These are phyloP conservation scores for Planoprotostelium fungivorum DNA, from an alignment of 78 protist genomes.

Conservation along the genomic window DNA sequence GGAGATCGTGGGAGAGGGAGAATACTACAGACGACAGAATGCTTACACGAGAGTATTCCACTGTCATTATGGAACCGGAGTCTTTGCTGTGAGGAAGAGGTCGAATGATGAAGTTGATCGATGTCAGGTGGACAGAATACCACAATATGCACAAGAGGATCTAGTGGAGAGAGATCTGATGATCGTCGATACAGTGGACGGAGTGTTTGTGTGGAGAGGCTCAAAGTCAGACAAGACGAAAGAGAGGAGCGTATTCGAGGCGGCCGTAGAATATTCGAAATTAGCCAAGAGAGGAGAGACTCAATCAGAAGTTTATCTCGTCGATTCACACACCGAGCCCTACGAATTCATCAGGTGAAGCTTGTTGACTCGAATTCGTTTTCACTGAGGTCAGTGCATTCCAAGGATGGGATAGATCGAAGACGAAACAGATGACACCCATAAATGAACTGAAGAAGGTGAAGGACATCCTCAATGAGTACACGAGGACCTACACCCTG, in stretches of 20 bases:
- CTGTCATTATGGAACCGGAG: slow-evolving; percentile 1
- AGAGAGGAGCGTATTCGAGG: slow-evolving; percentile 1
- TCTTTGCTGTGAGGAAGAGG: background rate
- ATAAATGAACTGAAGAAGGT: background rate
- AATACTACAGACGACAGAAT: background rate
- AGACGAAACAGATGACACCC: background rate
- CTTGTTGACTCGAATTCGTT: background rate
- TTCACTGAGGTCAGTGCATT: background rate
- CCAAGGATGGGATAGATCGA: background rate
- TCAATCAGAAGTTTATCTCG: background rate
- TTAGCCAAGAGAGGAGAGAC: background rate
- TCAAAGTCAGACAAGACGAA: slow-evolving; percentile 2
- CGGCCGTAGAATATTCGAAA: slow-evolving; percentile 6
- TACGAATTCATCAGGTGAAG: background rate
- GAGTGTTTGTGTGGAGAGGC: slow-evolving; percentile 6
- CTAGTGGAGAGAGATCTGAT: background rate
- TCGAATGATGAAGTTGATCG: background rate
- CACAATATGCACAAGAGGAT: background rate
- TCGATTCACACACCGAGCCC: background rate
- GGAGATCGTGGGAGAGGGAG: background rate
- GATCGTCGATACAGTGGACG: background rate
- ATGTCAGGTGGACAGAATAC: background rate
- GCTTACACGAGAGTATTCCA: background rate
- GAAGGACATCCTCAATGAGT: background rate
- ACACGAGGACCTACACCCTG: slow-evolving; percentile 5